These are phyloP conservation scores for Claviceps paspali DNA, from an alignment of 2,329 filamentous ascomycete genomes.

Conservation along the genomic window DNA sequence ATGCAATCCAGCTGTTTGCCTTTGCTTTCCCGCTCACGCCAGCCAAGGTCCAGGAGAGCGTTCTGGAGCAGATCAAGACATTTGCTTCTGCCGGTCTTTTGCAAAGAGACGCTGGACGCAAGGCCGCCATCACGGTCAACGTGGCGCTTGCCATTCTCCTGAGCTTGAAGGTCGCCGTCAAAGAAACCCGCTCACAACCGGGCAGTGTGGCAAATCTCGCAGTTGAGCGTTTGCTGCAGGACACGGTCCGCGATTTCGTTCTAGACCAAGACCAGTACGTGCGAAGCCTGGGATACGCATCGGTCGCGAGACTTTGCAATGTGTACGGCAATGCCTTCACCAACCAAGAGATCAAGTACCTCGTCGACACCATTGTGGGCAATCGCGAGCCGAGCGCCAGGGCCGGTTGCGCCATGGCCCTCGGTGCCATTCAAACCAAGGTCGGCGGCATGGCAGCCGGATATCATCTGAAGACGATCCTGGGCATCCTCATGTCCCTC, in stretches of 20 bases:
- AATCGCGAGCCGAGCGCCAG: constrained; percentile 88
- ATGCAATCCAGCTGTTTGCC: constrained; percentile 84
- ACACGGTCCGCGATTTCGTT: constrained; percentile 56
- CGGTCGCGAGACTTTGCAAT: constrained; percentile 72
- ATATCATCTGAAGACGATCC: constrained; percentile 88
- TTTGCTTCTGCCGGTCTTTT: constrained; percentile 69
- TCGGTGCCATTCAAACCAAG: constrained; percentile 87
- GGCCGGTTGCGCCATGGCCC: constrained; percentile 83
- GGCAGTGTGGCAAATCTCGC: constrained; percentile 61
- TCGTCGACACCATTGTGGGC: constrained; percentile 86
- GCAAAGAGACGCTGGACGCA: constrained; percentile 74
- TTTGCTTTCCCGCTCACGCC: constrained; percentile 81
- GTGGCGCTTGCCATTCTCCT: constrained; percentile 68
- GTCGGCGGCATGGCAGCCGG: constrained; percentile 96
- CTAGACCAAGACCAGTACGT: constrained; percentile 75
- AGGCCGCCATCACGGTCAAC: constrained; percentile 83
- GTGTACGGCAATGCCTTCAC: constrained; percentile 78
- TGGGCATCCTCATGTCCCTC: constrained; percentile 95
- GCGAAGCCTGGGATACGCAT: constrained; percentile 70
- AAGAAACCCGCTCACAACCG: constrained; percentile 56
- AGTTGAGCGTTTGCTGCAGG: constrained; percentile 74
- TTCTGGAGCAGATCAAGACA: constrained; percentile 82
- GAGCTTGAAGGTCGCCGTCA: constrained; percentile 69
- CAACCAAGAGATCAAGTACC: constrained; percentile 72
- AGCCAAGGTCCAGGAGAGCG: constrained; percentile 86